A percentile compares a stretch with the other conserved stretches of the same genome.
Conservation (phyloP, 352 stramenopile species). For the Phytophthora pluvialis region DNA sequence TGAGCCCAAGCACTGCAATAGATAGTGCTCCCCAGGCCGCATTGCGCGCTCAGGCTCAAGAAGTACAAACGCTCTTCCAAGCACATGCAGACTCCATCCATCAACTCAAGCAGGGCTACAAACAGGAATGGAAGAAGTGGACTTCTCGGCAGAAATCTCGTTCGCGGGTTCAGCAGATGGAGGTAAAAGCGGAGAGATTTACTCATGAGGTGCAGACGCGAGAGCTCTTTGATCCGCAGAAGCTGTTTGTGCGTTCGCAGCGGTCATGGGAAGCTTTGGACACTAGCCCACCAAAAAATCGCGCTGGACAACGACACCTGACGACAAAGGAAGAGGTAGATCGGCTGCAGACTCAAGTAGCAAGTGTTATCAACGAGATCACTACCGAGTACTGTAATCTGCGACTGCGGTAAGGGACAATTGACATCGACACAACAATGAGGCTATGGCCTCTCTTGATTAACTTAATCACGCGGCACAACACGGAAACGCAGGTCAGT, state of each 20-base stretch:
- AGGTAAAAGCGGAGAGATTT: constrained; percentile 51
- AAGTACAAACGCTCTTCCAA: constrained; percentile 39
- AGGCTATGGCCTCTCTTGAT: constrained; percentile 11
- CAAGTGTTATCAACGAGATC: constrained; percentile 61
- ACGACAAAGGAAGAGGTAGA: constrained; percentile 43
- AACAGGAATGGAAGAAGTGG: constrained; percentile 51
- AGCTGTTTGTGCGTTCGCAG: constrained; percentile 48
- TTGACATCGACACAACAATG: constrained; percentile 5
- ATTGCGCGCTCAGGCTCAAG: constrained; percentile 37
- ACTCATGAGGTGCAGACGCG: constrained; percentile 42
- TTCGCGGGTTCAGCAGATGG: constrained; percentile 50
- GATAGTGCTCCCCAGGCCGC: background rate
- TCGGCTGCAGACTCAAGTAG: constrained; percentile 47
- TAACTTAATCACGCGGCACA: constrained; percentile 48
- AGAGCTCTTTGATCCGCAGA: constrained; percentile 55
- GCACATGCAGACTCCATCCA: constrained; percentile 31
- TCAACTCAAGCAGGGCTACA: constrained; percentile 40
- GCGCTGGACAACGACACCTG: constrained; percentile 9
- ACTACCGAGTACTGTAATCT: constrained; percentile 54
- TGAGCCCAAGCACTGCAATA: background rate
- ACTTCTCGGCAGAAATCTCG: constrained; percentile 47
- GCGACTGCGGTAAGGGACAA: constrained; percentile 38
- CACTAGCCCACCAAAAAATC: background rate
- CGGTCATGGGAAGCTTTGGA: constrained; percentile 25
- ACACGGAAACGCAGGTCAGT: constrained; percentile 77